Percentiles rank a stretch among this genome's conserved stretches.
Conservation (phyloP, 2,329 filamentous ascomycete species). For the Talaromyces piceae region DNA sequence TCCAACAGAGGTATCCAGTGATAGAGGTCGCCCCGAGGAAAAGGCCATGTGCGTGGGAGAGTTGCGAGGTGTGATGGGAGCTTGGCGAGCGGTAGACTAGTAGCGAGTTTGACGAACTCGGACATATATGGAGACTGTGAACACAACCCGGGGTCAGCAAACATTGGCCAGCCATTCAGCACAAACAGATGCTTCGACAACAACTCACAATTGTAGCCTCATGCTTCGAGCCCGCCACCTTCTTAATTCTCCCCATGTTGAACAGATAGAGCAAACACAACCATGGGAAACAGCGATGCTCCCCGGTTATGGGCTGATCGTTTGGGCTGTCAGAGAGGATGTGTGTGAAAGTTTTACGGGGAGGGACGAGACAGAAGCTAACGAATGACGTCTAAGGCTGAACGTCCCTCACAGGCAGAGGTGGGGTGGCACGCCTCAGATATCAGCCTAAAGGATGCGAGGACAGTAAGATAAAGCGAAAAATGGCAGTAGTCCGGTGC, state of each 20-base stretch:
- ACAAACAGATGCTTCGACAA: slow-evolving; percentile 10
- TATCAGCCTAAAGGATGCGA: not conserved
- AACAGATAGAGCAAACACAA: slow-evolving; percentile 26
- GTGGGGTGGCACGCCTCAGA: not conserved
- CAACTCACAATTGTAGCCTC: slow-evolving; percentile 44
- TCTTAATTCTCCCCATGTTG: slow-evolving; percentile 48
- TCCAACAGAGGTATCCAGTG: slow-evolving; percentile 96
- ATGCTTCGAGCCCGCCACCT: slow-evolving; percentile 45
- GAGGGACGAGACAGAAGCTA: not conserved
- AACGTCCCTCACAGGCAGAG: slow-evolving; percentile 2
- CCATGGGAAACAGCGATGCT: slow-evolving; percentile 30
- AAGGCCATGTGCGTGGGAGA: slow-evolving; percentile 88
- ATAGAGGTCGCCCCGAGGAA: slow-evolving; percentile 90
- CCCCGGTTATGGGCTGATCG: slow-evolving; percentile 18
- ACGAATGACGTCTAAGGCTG: slow-evolving; percentile 9
- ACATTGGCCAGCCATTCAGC: slow-evolving; percentile 3
- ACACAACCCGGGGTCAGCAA: slow-evolving; percentile 19
- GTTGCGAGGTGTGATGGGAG: slow-evolving; percentile 67
- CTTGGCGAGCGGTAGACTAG: slow-evolving; percentile 57
- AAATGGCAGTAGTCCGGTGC: not conserved
- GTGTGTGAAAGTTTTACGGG: not conserved
- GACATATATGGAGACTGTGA: slow-evolving; percentile 77
- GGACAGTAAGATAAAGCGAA: not conserved
- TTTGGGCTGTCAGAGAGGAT: not conserved
- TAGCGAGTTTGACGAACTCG: slow-evolving; percentile 67